Evolutionary conservation across 371 early-diverging fungal genomes (phyloP).

Genomic region (Blakeslea trispora): DNA sequence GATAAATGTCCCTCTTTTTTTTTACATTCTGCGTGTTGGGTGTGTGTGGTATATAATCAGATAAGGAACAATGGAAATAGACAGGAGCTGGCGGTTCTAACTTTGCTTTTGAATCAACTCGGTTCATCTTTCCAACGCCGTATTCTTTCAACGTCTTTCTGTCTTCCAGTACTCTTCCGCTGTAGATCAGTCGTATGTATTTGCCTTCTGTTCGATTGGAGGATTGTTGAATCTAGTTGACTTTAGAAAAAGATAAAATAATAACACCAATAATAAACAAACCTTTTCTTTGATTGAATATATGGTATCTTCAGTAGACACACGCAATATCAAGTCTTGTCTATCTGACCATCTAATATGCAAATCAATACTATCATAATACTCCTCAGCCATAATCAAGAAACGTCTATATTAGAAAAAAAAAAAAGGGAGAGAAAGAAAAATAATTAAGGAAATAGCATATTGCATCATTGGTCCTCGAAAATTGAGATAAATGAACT

Average conservation of each 20-base stretch:
- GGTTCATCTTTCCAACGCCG: conserved; percentile 36
- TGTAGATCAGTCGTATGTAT: conserved; percentile 57
- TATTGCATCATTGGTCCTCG: background rate
- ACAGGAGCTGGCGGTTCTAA: conserved; percentile 38
- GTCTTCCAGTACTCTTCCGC: conserved; percentile 54
- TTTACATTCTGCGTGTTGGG: conserved; percentile 24
- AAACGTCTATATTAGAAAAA: conserved; percentile 7
- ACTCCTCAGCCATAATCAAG: no score
- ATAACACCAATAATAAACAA: no score
- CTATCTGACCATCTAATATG: conserved; percentile 50
- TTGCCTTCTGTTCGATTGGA: conserved; percentile 32
- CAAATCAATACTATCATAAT: conserved; percentile 43
- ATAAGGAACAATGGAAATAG: conserved; percentile 49
- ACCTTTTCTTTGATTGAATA: conserved; percentile 55
- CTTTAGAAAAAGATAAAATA: no score
- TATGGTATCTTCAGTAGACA: conserved; percentile 44
- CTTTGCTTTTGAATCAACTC: conserved; percentile 31
- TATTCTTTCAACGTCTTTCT: conserved; percentile 29
- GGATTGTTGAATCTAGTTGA: conserved; percentile 24
- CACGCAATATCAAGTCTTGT: conserved; percentile 38
- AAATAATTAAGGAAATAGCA: background rate
- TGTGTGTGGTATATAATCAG: conserved; percentile 43
- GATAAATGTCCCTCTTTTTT: background rate
- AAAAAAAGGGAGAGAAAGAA: background rate
- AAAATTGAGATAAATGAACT: no score